Conservation (phyloP, 2,329 filamentous ascomycete species). For the Pyrenophora graminea region DNA sequence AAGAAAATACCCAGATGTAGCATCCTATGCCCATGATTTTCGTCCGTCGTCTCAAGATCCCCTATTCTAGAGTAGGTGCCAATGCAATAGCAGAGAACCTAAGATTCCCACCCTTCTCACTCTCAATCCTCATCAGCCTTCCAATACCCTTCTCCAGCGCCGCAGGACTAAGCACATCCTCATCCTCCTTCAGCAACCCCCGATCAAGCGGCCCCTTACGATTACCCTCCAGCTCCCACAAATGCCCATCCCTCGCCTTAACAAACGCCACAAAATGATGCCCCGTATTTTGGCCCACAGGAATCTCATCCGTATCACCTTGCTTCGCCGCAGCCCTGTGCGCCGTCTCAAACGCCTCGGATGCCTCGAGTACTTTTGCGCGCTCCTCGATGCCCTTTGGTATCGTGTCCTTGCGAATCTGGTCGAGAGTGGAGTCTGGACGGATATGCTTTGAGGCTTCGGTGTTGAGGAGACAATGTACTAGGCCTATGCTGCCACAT, state of each 20-base stretch:
- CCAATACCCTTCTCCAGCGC: constrained; percentile 50
- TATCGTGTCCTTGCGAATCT: constrained; percentile 51
- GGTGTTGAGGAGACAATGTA: constrained; percentile 60
- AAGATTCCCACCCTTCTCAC: constrained; percentile 44
- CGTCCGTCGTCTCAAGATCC: neutral
- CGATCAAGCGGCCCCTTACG: constrained; percentile 53
- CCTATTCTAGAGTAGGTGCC: constrained; percentile 20
- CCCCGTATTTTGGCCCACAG: constrained; percentile 33
- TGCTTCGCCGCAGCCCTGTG: constrained; percentile 49
- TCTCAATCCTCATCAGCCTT: constrained; percentile 44
- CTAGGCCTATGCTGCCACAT: constrained; percentile 62
- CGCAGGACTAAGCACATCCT: constrained; percentile 51
- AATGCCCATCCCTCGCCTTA: constrained; percentile 51
- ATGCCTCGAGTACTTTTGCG: constrained; percentile 59
- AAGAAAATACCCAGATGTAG: too few relatives aligned
- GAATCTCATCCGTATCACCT: constrained; percentile 45
- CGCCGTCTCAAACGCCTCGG: constrained; percentile 49
- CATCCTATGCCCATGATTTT: neutral
- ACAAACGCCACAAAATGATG: constrained; percentile 56
- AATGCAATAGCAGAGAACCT: constrained; percentile 54
- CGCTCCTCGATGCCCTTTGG: constrained; percentile 52
- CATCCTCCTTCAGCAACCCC: constrained; percentile 46
- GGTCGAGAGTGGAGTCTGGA: constrained; percentile 51
- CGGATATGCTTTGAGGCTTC: constrained; percentile 49
- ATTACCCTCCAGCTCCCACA: constrained; percentile 54